Percentiles rank a stretch among this genome's conserved stretches.
These are phyloP conservation scores for Saccharum officinarum DNA, from an alignment of 176 grass and related monocot genomes.

Conservation along the genomic window DNA sequence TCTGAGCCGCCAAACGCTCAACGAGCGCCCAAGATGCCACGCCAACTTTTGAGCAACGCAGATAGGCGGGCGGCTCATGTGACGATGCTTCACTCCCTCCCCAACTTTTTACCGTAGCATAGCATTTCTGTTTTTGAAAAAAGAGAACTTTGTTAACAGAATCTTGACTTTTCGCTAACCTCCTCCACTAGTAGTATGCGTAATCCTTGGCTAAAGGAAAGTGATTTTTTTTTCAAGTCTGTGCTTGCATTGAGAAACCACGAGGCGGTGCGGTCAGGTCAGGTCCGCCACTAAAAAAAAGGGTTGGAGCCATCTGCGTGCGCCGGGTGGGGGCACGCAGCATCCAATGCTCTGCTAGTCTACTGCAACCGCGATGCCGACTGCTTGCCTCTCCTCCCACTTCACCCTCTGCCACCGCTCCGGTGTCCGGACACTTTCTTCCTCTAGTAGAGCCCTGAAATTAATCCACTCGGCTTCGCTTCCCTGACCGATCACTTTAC, in stretches of 20 bases:
- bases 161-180: background rate
- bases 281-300: background rate
- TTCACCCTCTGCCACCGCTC: background rate
- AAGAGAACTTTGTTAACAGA: background rate
- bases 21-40: too few species aligned
- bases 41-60: too few species aligned
- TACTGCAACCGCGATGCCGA: background rate
- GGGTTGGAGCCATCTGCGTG: constrained; percentile 26
- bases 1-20: too few species aligned
- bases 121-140: background rate
- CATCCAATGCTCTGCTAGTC: constrained; percentile 24
- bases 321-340: background rate
- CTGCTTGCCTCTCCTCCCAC: constrained; percentile 19
- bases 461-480: too few species aligned
- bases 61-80: background rate
- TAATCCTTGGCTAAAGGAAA: background rate
- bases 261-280: background rate
- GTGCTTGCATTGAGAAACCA: constrained; percentile 9
- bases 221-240: background rate
- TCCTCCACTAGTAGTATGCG: background rate
- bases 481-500: constrained; percentile 2
- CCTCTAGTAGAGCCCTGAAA: too few species aligned
- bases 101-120: too few species aligned
- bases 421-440: constrained; percentile 1
- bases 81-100: too few species aligned